These are phyloP conservation scores for Hirschioporus abietinus DNA, from an alignment of 768 basidiomycete genomes.

Conservation along the genomic window DNA sequence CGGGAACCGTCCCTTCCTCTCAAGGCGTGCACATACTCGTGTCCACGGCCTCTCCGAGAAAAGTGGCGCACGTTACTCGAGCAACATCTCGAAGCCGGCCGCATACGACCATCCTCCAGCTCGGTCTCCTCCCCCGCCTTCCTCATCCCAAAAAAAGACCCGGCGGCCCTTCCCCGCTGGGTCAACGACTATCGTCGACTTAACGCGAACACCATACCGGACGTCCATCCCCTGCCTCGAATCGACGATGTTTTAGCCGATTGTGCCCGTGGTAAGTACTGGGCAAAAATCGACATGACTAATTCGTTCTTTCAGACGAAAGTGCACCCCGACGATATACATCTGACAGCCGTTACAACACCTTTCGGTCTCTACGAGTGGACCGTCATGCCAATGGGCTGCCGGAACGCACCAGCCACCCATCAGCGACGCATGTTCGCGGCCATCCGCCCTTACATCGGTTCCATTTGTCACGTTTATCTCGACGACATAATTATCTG, in stretches of 20 bases:
- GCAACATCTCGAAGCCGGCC: slow-evolving; percentile 27
- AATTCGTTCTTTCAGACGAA: too few species aligned
- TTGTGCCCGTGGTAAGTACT: slow-evolving; percentile 32
- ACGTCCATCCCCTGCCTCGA: slow-evolving; percentile 19
- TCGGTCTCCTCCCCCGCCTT: slow-evolving; percentile 31
- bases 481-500: too few species aligned
- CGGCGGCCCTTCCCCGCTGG: slow-evolving; percentile 25
- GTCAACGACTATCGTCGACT: slow-evolving; percentile 30
- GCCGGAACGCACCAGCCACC: slow-evolving; percentile 12
- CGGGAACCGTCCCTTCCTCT: slow-evolving; percentile 25
- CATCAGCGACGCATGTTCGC: slow-evolving; percentile 10
- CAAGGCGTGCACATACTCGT: slow-evolving; percentile 23
- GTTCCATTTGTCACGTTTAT: slow-evolving; percentile 12
- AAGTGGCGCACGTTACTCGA: slow-evolving; percentile 30
- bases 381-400: too few species aligned
- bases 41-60: slow-evolving; percentile 27
- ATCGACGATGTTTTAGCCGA: slow-evolving; percentile 30
- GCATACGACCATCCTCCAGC: slow-evolving; percentile 24
- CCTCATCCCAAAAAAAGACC: slow-evolving; percentile 30
- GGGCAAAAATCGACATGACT: slow-evolving; percentile 35
- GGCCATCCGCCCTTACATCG: slow-evolving; percentile 8
- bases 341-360: slow-evolving; percentile 31
- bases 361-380: slow-evolving; percentile 36
- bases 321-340: slow-evolving; percentile 24
- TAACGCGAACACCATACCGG: slow-evolving; percentile 26